Evolutionary conservation across 2,329 filamentous ascomycete species (phyloP).

Genomic region (Colletotrichum trifolii): DNA sequence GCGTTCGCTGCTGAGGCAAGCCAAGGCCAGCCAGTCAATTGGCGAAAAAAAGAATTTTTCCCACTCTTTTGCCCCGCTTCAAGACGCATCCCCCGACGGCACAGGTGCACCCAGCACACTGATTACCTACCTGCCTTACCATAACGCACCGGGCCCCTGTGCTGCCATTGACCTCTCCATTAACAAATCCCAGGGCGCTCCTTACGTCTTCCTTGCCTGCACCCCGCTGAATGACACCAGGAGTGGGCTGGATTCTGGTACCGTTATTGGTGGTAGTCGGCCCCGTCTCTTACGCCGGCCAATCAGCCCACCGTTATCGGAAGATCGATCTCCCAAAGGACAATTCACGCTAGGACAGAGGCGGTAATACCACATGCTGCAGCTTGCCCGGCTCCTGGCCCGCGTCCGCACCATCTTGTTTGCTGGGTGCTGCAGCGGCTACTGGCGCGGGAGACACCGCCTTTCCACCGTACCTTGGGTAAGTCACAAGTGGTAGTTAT

Average conservation of each 20-base stretch:
- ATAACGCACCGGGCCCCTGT: conserved; percentile 1
- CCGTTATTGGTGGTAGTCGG: conserved; percentile 2
- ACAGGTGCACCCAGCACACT: not conserved
- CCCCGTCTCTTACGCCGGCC: conserved; percentile 9
- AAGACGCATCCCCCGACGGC: conserved; percentile 26
- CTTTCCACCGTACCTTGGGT: conserved; percentile 13
- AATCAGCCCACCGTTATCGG: conserved; percentile 34
- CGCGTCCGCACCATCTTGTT: conserved; percentile 19
- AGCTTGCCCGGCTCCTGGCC: conserved; percentile 30
- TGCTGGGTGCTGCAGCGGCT: conserved; percentile 15
- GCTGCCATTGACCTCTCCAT: conserved; percentile 26
- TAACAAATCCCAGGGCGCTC: conserved; percentile 24
- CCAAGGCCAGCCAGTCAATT: conserved; percentile 25
- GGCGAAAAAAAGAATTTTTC: conserved; percentile 33
- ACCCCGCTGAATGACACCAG: conserved; percentile 35
- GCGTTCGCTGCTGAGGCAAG: conserved; percentile 24
- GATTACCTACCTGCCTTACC: no score
- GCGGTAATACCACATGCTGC: conserved; percentile 33
- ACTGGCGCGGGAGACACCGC: conserved; percentile 29
- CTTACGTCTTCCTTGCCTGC: conserved; percentile 27
- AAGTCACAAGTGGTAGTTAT: not conserved
- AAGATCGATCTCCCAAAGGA: conserved; percentile 31
- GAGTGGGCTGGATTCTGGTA: conserved; percentile 12
- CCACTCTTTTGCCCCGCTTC: conserved; percentile 35
- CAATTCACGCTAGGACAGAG: conserved; percentile 10